Evolutionary conservation across 2,329 filamentous ascomycete genomes (phyloP).

Genomic region (Cladosporium velox): DNA sequence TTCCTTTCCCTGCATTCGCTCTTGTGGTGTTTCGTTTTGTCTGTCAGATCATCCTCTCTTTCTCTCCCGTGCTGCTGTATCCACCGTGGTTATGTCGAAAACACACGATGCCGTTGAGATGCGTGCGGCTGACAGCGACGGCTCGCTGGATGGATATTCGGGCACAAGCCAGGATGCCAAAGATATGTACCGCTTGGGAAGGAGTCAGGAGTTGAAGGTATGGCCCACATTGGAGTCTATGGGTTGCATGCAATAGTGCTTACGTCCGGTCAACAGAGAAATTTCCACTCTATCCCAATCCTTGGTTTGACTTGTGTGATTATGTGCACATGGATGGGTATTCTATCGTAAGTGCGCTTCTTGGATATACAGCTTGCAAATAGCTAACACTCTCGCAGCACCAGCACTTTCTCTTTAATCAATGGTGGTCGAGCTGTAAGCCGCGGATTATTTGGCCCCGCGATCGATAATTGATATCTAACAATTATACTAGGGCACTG

Average conservation of each 20-base stretch:
- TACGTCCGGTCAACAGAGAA: constrained; percentile 10
- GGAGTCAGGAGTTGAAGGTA: constrained; percentile 28
- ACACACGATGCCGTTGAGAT: neutral
- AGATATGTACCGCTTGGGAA: constrained; percentile 36
- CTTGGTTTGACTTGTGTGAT: constrained; percentile 22
- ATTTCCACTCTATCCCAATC: constrained; percentile 22
- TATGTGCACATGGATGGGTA: constrained; percentile 23
- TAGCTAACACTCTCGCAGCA: neutral
- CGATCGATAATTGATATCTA: neutral
- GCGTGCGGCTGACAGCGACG: constrained; percentile 5
- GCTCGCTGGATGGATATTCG: neutral
- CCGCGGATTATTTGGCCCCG: neutral
- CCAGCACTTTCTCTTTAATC: constrained; percentile 25
- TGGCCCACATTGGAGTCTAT: neutral
- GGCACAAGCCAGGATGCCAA: constrained; percentile 9
- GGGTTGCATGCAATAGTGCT: neutral
- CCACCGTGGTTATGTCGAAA: neutral
- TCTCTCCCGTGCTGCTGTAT: neutral
- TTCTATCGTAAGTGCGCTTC: constrained; percentile 1
- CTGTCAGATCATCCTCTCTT: neutral
- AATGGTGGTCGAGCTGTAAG: constrained; percentile 35
- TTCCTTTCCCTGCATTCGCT: neutral
- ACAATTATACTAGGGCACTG: constrained; percentile 24
- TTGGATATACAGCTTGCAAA: neutral
- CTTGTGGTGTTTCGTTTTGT: neutral